Evolutionary conservation across 306 rosid species (phyloP).

Genomic region (Glycyrrhiza uralensis): DNA sequence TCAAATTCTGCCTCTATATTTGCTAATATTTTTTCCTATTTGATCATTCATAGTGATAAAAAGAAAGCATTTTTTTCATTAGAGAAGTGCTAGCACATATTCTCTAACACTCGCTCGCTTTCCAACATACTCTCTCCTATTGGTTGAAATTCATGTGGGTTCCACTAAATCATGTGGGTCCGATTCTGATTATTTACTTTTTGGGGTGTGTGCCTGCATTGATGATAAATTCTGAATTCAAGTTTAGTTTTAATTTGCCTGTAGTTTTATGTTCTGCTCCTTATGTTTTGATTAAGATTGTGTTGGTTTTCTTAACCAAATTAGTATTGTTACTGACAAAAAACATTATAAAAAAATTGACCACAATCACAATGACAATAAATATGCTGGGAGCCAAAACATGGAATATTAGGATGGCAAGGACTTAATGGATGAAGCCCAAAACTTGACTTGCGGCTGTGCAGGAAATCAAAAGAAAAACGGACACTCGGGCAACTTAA

Average conservation of each 20-base stretch:
- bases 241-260: background rate
- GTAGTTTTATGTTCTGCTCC: background rate
- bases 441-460: background rate
- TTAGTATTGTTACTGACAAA: slow-evolving; percentile 6
- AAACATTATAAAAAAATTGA: background rate
- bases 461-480: background rate
- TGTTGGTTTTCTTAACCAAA: background rate
- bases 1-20: slow-evolving; percentile 19
- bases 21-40: slow-evolving; percentile 26
- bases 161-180: too few species aligned
- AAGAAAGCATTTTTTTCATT: background rate
- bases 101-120: too few species aligned
- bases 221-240: background rate
- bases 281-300: background rate
- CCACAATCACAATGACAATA: background rate
- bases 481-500: background rate
- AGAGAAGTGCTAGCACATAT: too few species aligned
- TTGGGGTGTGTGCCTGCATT: background rate
- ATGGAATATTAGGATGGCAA: background rate
- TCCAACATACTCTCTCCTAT: too few species aligned
- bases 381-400: slow-evolving; percentile 1
- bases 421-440: background rate
- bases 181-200: slow-evolving; percentile 11
- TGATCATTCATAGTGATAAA: background rate
- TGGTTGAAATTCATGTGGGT: too few species aligned